phyloP scores from a whole-genome alignment of 768 basidiomycete genomes.

The Auriculariales sp. region DNA sequence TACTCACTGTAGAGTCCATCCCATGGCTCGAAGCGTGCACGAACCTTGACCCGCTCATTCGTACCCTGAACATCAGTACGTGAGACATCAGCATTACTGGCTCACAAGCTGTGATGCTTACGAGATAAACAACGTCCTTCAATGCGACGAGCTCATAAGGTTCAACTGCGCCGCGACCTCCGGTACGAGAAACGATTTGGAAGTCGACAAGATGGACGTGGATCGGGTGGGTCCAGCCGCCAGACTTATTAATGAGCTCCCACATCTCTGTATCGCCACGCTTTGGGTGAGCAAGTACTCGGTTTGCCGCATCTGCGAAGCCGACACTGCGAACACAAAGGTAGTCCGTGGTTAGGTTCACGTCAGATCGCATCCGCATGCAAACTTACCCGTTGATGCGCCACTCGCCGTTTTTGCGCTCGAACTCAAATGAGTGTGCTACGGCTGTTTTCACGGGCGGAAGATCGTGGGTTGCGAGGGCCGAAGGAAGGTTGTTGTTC shows the following conservation, averaged over 20 bases:
- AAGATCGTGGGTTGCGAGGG: not conserved
- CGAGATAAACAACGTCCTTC: not conserved
- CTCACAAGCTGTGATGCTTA: not conserved
- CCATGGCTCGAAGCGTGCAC: not conserved
- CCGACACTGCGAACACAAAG: too few species aligned
- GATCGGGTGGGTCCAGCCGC: not conserved
- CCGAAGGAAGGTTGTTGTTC: not conserved
- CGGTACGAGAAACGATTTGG: not conserved
- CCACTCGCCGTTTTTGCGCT: not conserved
- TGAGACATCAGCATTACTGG: not conserved
- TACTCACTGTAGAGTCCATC: not conserved
- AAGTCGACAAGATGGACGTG: slow-evolving; percentile 1
- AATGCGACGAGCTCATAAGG: not conserved
- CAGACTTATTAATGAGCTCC: not conserved
- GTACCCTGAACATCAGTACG: not conserved
- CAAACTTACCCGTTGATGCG: too few species aligned
- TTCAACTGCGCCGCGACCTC: not conserved
- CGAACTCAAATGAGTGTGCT: not conserved
- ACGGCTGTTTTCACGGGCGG: not conserved
- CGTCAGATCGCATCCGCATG: too few species aligned
- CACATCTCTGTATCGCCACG: not conserved
- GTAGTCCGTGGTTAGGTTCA: not conserved
- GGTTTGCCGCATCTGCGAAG: not conserved
- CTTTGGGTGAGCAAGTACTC: not conserved
- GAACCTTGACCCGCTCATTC: not conserved